Evolutionary conservation across 2,329 filamentous ascomycete species (phyloP).

Genomic region (Cladorrhinum sp.): DNA sequence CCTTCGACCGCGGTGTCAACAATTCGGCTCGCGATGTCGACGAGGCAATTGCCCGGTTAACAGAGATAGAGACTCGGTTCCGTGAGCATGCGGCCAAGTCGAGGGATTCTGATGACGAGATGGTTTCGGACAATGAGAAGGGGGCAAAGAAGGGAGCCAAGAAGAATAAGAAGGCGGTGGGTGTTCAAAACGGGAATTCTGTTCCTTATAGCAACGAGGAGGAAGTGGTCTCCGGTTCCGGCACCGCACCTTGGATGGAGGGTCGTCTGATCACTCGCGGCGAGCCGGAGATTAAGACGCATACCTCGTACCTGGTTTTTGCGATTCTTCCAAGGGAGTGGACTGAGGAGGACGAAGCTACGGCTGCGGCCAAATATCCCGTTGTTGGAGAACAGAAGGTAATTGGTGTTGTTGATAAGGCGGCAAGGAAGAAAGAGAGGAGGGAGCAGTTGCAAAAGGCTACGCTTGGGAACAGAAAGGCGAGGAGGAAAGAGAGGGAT

Average conservation of each 20-base stretch:
- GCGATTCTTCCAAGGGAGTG: slow-evolving; percentile 84
- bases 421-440: slow-evolving; percentile 55
- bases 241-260: slow-evolving; percentile 63
- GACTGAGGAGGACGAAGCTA: slow-evolving; percentile 76
- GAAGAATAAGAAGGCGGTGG: slow-evolving; percentile 27
- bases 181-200: slow-evolving; percentile 30
- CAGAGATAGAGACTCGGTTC: slow-evolving; percentile 68
- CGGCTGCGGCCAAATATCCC: slow-evolving; percentile 62
- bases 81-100: slow-evolving; percentile 44
- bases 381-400: slow-evolving; percentile 50
- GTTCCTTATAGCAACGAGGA: slow-evolving; percentile 26
- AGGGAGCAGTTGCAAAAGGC: slow-evolving; percentile 44
- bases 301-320: slow-evolving; percentile 96
- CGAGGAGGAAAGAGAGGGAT: not conserved
- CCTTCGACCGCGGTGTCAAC: slow-evolving; percentile 67
- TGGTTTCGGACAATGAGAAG: slow-evolving; percentile 14
- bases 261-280: slow-evolving; percentile 76
- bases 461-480: slow-evolving; percentile 16
- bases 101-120: slow-evolving; percentile 33
- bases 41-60: slow-evolving; percentile 72
- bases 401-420: slow-evolving; percentile 53
- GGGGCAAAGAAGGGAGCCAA: slow-evolving; percentile 17
- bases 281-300: slow-evolving; percentile 87
- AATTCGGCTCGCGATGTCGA: slow-evolving; percentile 69
- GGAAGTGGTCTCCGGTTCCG: slow-evolving; percentile 16